Evolutionary conservation across 2,329 filamentous ascomycete genomes (phyloP).

Genomic region (Didymella arachidicola): DNA sequence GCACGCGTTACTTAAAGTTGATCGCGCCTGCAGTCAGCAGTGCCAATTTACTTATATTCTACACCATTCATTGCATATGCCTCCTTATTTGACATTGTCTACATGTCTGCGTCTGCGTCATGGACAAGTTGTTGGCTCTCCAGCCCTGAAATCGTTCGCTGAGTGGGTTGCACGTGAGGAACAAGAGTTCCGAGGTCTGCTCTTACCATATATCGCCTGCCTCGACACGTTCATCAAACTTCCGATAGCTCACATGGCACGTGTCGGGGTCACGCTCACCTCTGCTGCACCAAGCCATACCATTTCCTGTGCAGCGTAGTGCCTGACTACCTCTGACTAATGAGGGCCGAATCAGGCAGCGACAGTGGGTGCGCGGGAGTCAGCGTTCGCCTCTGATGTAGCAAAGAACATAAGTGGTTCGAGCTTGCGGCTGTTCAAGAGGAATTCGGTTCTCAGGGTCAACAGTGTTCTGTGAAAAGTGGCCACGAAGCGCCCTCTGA

Average conservation of each 20-base stretch:
- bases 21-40: background rate
- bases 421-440: background rate
- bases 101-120: background rate
- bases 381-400: background rate
- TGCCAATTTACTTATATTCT: background rate
- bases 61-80: background rate
- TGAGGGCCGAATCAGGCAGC: background rate
- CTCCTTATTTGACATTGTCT: background rate
- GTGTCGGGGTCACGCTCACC: background rate
- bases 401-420: background rate
- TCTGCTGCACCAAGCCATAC: background rate
- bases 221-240: background rate
- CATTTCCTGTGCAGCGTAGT: background rate
- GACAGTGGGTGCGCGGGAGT: background rate
- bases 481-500: background rate
- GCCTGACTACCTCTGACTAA: background rate
- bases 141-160: background rate
- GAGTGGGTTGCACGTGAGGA: background rate
- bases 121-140: background rate
- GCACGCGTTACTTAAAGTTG: background rate
- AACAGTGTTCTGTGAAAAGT: background rate
- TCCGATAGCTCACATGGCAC: background rate
- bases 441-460: no score
- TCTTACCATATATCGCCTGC: background rate
- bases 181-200: background rate